phyloP scores from a whole-genome alignment of 305 asterid species.

The Fraxinus angustifolia region DNA sequence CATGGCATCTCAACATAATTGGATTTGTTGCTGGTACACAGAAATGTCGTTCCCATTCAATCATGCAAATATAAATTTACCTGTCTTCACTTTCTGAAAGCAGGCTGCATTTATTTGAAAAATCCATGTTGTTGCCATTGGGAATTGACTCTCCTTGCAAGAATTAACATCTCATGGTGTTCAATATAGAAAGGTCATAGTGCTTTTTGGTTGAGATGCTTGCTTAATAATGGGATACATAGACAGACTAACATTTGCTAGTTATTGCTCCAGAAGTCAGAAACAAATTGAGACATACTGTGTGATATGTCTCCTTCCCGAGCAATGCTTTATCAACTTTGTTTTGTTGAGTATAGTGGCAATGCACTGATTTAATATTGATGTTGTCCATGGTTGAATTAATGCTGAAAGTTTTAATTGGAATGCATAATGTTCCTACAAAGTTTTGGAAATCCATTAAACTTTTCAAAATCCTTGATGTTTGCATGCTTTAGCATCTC shows the following conservation, averaged over 20 bases:
- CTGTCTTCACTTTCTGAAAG: background rate
- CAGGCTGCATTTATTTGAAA: background rate
- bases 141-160: background rate
- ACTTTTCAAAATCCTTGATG: background rate
- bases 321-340: background rate
- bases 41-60: background rate
- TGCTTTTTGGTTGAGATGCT: background rate
- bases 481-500: background rate
- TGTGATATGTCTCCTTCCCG: background rate
- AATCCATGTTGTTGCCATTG: background rate
- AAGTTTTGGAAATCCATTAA: background rate
- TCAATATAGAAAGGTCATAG: background rate
- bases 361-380: background rate
- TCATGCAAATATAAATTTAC: background rate
- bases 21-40: background rate
- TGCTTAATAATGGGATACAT: slow-evolving; percentile 13
- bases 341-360: background rate
- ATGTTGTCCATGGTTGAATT: background rate
- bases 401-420: background rate
- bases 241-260: background rate
- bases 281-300: background rate
- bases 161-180: background rate
- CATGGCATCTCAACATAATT: background rate
- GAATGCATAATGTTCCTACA: slow-evolving; percentile 2
- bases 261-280: background rate